phyloP scores from a whole-genome alignment of 306 rosid genomes.

The Ziziphus jujuba region DNA sequence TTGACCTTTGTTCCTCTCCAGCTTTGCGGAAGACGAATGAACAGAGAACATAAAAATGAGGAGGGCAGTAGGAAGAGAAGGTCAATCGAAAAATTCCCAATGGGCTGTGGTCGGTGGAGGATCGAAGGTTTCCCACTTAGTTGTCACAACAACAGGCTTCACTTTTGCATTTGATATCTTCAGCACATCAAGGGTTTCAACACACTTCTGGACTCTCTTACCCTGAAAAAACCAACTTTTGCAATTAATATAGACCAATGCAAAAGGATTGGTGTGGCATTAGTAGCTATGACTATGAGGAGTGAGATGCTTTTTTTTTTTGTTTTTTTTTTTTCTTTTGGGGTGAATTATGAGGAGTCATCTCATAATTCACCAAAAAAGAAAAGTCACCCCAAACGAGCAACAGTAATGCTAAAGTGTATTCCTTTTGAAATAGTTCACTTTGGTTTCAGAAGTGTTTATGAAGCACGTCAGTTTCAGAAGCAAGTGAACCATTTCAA shows the following conservation, averaged over 20 bases:
- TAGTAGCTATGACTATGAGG: too few species aligned
- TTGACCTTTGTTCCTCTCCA: constrained; percentile 6
- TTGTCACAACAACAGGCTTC: constrained; percentile 58
- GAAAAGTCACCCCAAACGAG: too few species aligned
- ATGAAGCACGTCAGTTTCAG: too few species aligned
- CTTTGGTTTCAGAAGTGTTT: too few species aligned
- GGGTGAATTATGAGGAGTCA: too few species aligned
- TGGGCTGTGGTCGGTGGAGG: constrained; percentile 32
- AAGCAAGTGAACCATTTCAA: too few species aligned
- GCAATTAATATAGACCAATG: neutral
- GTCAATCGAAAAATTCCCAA: constrained; percentile 45
- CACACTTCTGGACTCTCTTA: constrained; percentile 76
- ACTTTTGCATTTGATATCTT: constrained; percentile 63
- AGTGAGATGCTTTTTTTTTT: too few species aligned
- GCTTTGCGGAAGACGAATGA: constrained; percentile 11
- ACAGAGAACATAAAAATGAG: neutral
- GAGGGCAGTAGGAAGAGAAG: neutral
- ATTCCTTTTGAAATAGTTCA: too few species aligned
- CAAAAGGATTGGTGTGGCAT: neutral
- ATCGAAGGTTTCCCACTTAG: constrained; percentile 86
- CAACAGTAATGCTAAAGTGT: too few species aligned
- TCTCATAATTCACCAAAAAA: too few species aligned
- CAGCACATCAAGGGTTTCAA: constrained; percentile 59
- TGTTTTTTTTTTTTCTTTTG: too few species aligned
- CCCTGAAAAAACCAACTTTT: constrained; percentile 42